Conservation (phyloP, 2,329 filamentous ascomycete species). For the Colletotrichum costaricense region DNA sequence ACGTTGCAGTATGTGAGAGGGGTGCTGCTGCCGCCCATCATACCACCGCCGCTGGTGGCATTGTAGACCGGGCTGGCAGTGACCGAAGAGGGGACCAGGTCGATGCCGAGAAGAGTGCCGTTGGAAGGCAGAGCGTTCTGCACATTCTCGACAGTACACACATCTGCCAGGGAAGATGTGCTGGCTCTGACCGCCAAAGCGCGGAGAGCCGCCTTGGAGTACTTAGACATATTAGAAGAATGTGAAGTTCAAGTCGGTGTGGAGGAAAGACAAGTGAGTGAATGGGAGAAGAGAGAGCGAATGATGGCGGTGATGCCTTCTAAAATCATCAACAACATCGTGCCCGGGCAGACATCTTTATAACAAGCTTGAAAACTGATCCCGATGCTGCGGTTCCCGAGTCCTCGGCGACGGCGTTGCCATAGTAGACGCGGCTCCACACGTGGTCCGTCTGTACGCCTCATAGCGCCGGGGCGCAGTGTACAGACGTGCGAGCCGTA, state of each 20-base stretch:
- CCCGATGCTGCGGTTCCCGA: too few species aligned
- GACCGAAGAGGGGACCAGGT: conserved; percentile 37
- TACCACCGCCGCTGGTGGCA: conserved; percentile 40
- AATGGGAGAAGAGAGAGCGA: not conserved
- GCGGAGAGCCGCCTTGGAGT: conserved; percentile 11
- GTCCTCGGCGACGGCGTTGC: not conserved
- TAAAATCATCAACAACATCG: not conserved
- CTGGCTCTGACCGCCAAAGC: conserved; percentile 30
- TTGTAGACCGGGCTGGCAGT: conserved; percentile 21
- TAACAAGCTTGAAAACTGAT: not conserved
- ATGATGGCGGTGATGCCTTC: not conserved
- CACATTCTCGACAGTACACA: conserved; percentile 39
- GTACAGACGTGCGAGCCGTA: not conserved
- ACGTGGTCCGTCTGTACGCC: conserved; percentile 3
- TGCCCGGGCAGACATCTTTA: not conserved
- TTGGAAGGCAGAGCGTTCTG: conserved; percentile 38
- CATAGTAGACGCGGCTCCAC: not conserved
- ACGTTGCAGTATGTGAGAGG: conserved; percentile 57
- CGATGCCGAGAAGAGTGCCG: conserved; percentile 42
- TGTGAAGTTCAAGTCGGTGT: too few species aligned
- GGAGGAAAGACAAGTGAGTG: not conserved
- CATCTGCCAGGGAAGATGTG: conserved; percentile 36
- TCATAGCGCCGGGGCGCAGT: conserved; percentile 29
- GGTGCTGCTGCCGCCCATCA: conserved; percentile 43
- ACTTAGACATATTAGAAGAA: conserved; percentile 6